These are phyloP conservation scores for Pseudoperonospora humuli DNA, from an alignment of 352 stramenopile genomes.

Conservation along the genomic window DNA sequence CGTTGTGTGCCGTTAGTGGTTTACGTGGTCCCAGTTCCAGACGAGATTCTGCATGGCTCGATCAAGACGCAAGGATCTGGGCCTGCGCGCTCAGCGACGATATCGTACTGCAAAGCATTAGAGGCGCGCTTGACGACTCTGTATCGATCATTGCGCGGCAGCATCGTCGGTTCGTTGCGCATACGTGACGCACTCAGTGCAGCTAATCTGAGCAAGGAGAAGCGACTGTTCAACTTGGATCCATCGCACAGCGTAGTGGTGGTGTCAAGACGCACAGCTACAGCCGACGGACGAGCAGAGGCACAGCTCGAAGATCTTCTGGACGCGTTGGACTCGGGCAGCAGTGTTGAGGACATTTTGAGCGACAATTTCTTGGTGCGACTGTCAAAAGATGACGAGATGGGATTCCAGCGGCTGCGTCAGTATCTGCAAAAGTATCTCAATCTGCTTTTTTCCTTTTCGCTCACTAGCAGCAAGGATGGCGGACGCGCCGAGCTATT, in stretches of 20 bases:
- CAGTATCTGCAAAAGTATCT: slow-evolving; percentile 57
- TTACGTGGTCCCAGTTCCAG: slow-evolving; percentile 47
- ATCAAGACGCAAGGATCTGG: slow-evolving; percentile 22
- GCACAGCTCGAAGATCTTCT: slow-evolving; percentile 36
- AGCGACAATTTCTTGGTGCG: slow-evolving; percentile 27
- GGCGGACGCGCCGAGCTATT: slow-evolving; percentile 44
- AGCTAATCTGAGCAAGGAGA: slow-evolving; percentile 55
- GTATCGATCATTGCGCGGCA: slow-evolving; percentile 47
- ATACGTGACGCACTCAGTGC: slow-evolving; percentile 47
- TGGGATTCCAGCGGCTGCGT: slow-evolving; percentile 40
- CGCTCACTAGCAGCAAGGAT: slow-evolving; percentile 23
- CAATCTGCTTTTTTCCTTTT: slow-evolving; percentile 42
- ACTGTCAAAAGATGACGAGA: slow-evolving; percentile 47
- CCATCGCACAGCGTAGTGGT: slow-evolving; percentile 62
- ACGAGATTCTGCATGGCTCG: slow-evolving; percentile 34
- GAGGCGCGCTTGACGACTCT: slow-evolving; percentile 45
- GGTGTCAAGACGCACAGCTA: slow-evolving; percentile 31
- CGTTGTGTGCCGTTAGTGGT: slow-evolving; percentile 58
- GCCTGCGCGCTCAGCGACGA: slow-evolving; percentile 35
- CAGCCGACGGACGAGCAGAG: slow-evolving; percentile 24
- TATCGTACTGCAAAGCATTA: slow-evolving; percentile 47
- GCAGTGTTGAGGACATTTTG: slow-evolving; percentile 11
- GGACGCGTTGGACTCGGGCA: slow-evolving; percentile 29
- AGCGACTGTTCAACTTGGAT: slow-evolving; percentile 58
- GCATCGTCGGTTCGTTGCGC: slow-evolving; percentile 41